A percentile compares a stretch with the other conserved stretches of the same genome.
Conservation (phyloP, 108 stramenopile species). For the Pseudonitzschia delicatissima region DNA sequence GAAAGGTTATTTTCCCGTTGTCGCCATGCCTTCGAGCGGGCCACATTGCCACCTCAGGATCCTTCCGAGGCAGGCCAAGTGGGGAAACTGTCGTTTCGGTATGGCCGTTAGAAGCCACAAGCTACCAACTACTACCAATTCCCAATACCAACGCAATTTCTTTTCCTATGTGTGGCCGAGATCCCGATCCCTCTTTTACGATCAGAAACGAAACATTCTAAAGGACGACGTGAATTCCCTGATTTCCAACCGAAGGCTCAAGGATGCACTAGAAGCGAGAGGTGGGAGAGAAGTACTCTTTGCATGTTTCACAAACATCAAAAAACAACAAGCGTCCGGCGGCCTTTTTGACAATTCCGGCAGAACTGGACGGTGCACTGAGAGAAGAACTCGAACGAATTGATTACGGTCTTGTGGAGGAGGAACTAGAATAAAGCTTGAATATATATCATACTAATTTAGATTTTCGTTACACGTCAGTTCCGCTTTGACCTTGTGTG, state of each 20-base stretch:
- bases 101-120: conserved; percentile 26
- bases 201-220: background rate
- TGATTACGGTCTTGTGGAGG: conserved; percentile 22
- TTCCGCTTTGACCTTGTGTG: too few relatives aligned
- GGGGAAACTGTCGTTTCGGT: conserved; percentile 34
- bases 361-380: background rate
- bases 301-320: background rate
- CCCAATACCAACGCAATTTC: background rate
- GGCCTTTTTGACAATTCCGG: conserved; percentile 12
- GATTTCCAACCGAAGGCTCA: background rate
- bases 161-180: conserved; percentile 34
- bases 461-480: too few relatives aligned
- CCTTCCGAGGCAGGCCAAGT: conserved; percentile 22
- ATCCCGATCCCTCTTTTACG: conserved; percentile 17
- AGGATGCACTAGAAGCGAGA: background rate
- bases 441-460: too few relatives aligned
- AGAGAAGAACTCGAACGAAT: conserved; percentile 2
- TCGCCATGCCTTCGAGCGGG: conserved; percentile 36
- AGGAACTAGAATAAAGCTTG: too few relatives aligned
- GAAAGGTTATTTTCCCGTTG: background rate
- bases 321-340: background rate
- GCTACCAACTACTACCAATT: background rate
- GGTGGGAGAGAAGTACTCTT: conserved; percentile 26
- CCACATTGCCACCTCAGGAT: conserved; percentile 36
- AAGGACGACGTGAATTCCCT: background rate